Evolutionary conservation across 1,284 basidiomycete genomes (phyloP).

Genomic region (Cryptococcus floricola): DNA sequence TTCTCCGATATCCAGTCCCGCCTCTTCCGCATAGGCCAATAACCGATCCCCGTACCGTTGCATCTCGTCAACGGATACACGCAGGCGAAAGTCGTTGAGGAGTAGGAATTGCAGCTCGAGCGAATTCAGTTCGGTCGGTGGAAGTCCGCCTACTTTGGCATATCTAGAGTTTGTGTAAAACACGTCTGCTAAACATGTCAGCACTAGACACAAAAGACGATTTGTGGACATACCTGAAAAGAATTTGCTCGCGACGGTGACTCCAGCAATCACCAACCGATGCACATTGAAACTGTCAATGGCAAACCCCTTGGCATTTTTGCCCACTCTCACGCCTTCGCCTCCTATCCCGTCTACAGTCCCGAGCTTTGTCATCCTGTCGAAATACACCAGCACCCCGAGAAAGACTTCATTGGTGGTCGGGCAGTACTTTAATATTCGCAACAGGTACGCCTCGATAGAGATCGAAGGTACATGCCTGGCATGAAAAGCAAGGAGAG

Average conservation of each 20-base stretch:
- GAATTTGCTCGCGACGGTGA: slow-evolving; percentile 97
- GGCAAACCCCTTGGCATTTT: slow-evolving; percentile 62
- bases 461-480: slow-evolving; percentile 91
- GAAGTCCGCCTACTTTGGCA: slow-evolving; percentile 95
- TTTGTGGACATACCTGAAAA: slow-evolving; percentile 59
- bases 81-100: slow-evolving; percentile 88
- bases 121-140: slow-evolving; percentile 89
- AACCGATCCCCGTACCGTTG: slow-evolving; percentile 91
- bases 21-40: slow-evolving; percentile 52
- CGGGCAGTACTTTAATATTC: slow-evolving; percentile 97
- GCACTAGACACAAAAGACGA: neutral
- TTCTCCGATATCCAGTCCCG: slow-evolving; percentile 17
- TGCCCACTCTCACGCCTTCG: slow-evolving; percentile 20
- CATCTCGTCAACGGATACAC: slow-evolving; percentile 86
- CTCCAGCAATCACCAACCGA: slow-evolving; percentile 90
- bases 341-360: slow-evolving; percentile 36
- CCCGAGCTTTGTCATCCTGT: slow-evolving; percentile 61
- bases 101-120: slow-evolving; percentile 95
- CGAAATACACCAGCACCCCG: slow-evolving; percentile 91
- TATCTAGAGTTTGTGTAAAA: slow-evolving; percentile 99
- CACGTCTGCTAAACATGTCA: slow-evolving; percentile 59
- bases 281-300: slow-evolving; percentile 98
- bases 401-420: slow-evolving; percentile 98
- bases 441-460: slow-evolving; percentile 88
- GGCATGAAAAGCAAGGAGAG: slow-evolving; percentile 89